Evolutionary conservation across 305 asterid species (phyloP), one percentile per base, ranked within the genome.

Genomic region (Fraxinus dipetala): DNA sequence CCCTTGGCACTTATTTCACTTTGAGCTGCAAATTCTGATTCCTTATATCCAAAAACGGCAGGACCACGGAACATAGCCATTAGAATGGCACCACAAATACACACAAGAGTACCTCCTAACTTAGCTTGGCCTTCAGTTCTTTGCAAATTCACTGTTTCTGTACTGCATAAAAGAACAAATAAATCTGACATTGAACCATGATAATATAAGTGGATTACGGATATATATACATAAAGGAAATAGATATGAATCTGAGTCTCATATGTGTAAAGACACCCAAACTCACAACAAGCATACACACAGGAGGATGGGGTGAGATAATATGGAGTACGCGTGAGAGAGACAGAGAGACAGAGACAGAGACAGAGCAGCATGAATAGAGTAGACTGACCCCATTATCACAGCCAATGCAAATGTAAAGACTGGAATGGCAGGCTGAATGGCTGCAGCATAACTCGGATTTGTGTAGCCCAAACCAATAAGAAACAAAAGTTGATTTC

Each of bases 361-460:
- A 32, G 36, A 36, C 4, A 40, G 48, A 40, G 48, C 48, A 11
- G 54, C 54, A 11, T 43, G 54, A 43, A 11, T 43, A 11, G 78
- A 83, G 26, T 72, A 82, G 81, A 90, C 97, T 86, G 85, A 96
- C 99, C 99, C 98, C 97, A 93, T 96, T 34, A 90, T 61, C 24
- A 91, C 92, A 75, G 99, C 94, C 85, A 96, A 90, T 80, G 95
- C 86, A 87, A 96, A 93, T 31, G 99, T 96, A 56, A 96, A 93
- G 81, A 96, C 99, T 82, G 99, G 99, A 85, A 93, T 93, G 34
- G 99, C 85, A 56, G 99, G 99, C 87, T 96, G 99, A 80, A 94
- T 87, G 38, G 98, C 99, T 78, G 99, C 97, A 85, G 99, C 99
- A 78, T 96, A 96, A 45, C 95, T 82, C 40, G 99, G 99, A 90